Base-by-base conservation (phyloP, 1,284 basidiomycete species). In the Pseudozyma sp. region DNA sequence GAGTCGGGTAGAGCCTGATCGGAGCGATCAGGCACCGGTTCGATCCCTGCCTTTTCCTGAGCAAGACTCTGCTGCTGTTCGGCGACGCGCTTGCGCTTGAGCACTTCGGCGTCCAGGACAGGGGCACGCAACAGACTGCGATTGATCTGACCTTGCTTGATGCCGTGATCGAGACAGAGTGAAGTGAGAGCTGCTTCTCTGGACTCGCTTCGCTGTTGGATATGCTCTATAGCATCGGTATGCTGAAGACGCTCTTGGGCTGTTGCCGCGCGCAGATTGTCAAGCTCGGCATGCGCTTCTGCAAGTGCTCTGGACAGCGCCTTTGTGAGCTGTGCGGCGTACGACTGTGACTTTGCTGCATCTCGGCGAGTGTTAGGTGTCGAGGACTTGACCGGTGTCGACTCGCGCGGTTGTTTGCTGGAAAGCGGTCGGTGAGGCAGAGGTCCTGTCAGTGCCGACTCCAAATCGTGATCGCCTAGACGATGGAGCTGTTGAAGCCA, bases 121-220 rank as follows among this genome's bases (percentile, higher is more conserved):
- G 74, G 74, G 1, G 76, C 76, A 19, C 76, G 56, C 16, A 78
- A 45, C 1, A 78, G 57, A 39, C 69, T 69, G 21, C 76, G 72
- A n/a, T 68, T 53, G 50, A 78, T 76, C 38, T 78, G 69, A 21
- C 76, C 76, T 58, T 66, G 60, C 60, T 76, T 73, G 64, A 78
- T 78, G 50, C 72, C 76, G 42, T 76, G 64, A 42, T 76, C 69
- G 8, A 70, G 70, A 42, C 76, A 78, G 34, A 78, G 72, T 4
- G 38, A 45, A 21, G 55, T 75, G 35, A 78, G 55, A 6, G 76
- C 76, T 7, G 59, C 51, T 50, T 78, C 76, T 18, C 76, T 52
- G 1, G 76, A 72, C 42, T 76, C 71, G 52, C 39, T 66, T 16
- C 70, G 64, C 55, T 71, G 69, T 36, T 71, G 65, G 44, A 62